Percentiles rank a stretch among this genome's conserved stretches.
These are phyloP conservation scores for Chloranthus sessilifolius DNA, from an alignment of 164 flowering plant genomes.

Conservation along the genomic window DNA sequence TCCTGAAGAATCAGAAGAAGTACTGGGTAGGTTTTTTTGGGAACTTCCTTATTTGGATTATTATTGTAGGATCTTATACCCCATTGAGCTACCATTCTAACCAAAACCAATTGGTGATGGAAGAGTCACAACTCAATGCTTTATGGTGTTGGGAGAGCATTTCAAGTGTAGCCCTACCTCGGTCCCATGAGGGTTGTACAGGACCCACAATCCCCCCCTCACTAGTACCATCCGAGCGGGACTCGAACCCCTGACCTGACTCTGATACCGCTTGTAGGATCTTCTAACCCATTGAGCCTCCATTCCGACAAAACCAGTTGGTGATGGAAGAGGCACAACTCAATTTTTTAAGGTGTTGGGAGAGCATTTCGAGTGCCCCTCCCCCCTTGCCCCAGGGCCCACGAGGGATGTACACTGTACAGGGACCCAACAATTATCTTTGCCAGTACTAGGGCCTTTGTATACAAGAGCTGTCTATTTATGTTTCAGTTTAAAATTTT, in stretches of 20 bases:
- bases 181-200: background rate
- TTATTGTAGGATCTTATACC: background rate
- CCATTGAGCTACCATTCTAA: background rate
- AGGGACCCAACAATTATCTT: background rate
- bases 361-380: no score
- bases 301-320: no score
- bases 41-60: background rate
- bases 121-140: background rate
- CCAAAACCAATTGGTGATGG: background rate
- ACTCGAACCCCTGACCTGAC: no score
- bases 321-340: no score
- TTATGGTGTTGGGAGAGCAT: no score
- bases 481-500: background rate
- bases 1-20: constrained; percentile 34
- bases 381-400: background rate
- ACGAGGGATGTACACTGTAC: background rate
- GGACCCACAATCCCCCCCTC: background rate
- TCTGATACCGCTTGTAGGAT: no score
- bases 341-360: no score
- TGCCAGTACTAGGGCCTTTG: no score
- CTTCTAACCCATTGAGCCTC: no score
- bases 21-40: constrained; percentile 40
- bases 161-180: background rate
- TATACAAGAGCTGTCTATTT: no score
- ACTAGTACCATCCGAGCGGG: no score